Base-by-base conservation (phyloP, 768 basidiomycete genomes). In the Hemileccinum rubropunctum region DNA sequence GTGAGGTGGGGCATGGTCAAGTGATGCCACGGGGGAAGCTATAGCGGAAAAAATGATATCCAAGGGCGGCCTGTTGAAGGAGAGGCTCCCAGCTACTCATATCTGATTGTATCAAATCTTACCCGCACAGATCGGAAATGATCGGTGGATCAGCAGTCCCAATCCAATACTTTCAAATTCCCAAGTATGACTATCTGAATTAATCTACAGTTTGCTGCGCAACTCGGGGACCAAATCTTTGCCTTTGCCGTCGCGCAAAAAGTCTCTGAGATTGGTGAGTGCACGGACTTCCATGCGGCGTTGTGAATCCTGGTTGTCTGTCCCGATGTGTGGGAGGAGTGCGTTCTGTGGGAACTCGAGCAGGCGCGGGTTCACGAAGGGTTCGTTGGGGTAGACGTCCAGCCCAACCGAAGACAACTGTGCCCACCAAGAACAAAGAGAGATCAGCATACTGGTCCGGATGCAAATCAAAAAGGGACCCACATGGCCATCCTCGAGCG, bases 251-350 rank as follows among this genome's bases (percentile, higher is more conserved):
- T 70, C 71, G 14, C 71, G 74, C 50, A 92, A 66, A 67, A 78
- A 92, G 59, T 91, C 87, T 52, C 71, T 77, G 48, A 94, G 64
- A 60, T 94, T 92, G 23, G 77, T 80, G 56, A 94, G 73, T 8
- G 91, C 88, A n/a, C 88, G 81, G 32, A 91, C 74, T 70, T 93
- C 91, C 91, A 93, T 93, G 64, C 77, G 78, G 50, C 76, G 77
- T 64, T 90, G 87, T 6, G 86, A 78, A 59, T 94, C 92, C 54
- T 82, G 80, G 46, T 81, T 93, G 66, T 90, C 84, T 0, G 91
- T 93, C 7, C 94, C 95, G 84, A 95, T 85, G 66, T 95, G 95
- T 1, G 94, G 95, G 17, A 98, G 77, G 9, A 98, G 75, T 27
- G 86, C 86, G 54, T 91, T 84, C 54, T 92, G 83, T 9, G 86